A percentile compares a stretch with the other conserved stretches of the same genome.
Evolutionary conservation across 2,329 filamentous ascomycete genomes (phyloP).

Genomic region (Xylariaceae sp.): DNA sequence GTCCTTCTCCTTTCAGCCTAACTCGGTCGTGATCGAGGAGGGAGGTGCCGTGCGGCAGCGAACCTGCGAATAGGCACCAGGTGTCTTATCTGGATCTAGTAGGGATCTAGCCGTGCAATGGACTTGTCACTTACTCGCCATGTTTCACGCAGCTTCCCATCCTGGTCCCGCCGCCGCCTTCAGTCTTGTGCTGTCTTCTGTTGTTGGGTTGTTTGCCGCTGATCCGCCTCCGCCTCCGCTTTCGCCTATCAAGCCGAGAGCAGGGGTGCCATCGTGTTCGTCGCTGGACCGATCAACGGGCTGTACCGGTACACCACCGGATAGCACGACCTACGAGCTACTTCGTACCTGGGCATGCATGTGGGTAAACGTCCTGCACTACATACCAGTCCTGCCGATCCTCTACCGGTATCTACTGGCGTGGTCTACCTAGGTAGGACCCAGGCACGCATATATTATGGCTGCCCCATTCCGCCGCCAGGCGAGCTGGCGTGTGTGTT

Average conservation of each 20-base stretch:
- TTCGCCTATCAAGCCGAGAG: no score
- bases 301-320: no score
- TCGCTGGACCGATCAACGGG: no score
- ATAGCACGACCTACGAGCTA: no score
- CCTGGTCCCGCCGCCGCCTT: neutral
- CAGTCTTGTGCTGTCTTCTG: neutral
- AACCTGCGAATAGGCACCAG: neutral
- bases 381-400: no score
- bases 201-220: slow-evolving; percentile 3
- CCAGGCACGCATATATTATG: neutral
- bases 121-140: neutral
- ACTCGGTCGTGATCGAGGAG: neutral
- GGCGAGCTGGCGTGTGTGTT: no score
- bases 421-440: neutral
- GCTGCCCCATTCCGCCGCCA: neutral
- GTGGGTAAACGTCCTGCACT: no score
- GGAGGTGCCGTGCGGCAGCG: neutral
- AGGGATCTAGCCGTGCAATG: neutral
- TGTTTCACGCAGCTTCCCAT: slow-evolving; percentile 12
- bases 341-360: no score
- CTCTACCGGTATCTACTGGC: no score
- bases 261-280: no score
- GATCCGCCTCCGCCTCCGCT: slow-evolving; percentile 4
- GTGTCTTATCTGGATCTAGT: slow-evolving; percentile 8
- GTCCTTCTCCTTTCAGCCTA: neutral